phyloP scores from a whole-genome alignment of 345 rosid genomes.

The Physaria fendleri region DNA sequence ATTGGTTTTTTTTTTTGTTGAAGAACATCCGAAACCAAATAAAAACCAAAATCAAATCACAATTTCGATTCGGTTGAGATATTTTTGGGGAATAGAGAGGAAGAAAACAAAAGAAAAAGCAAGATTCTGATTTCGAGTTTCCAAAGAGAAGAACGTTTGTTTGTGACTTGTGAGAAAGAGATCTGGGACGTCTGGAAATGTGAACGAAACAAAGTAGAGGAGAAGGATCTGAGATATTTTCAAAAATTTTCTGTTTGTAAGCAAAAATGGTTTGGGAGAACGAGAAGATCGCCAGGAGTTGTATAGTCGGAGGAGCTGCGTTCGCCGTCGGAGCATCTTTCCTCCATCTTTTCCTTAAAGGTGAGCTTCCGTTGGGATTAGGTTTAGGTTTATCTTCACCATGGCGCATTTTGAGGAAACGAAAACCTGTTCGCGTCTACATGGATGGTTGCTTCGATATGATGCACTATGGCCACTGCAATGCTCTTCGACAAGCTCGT shows the following conservation, averaged over 20 bases:
- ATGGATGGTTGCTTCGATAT: slow-evolving; percentile 99
- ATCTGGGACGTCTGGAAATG: slow-evolving; percentile 23
- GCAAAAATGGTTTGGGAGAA: slow-evolving; percentile 33
- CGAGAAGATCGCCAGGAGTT: slow-evolving; percentile 36
- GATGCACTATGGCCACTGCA: slow-evolving; percentile 97
- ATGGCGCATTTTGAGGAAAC: slow-evolving; percentile 36
- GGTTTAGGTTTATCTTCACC: slow-evolving; percentile 29
- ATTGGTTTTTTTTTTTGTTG: background rate
- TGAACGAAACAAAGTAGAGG: slow-evolving; percentile 9
- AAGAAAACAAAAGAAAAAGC: background rate
- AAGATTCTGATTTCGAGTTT: slow-evolving; percentile 33
- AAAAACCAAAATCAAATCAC: background rate
- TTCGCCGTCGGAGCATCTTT: slow-evolving; percentile 41
- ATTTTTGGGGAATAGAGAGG: background rate
- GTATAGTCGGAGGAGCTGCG: slow-evolving; percentile 47
- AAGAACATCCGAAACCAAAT: background rate
- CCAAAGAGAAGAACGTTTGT: slow-evolving; percentile 24
- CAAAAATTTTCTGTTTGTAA: background rate
- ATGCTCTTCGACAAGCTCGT: slow-evolving; percentile 85
- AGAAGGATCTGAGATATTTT: slow-evolving; percentile 20
- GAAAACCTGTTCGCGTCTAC: slow-evolving; percentile 71
- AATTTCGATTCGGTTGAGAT: background rate
- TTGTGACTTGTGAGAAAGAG: too few relatives aligned
- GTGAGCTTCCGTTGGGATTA: slow-evolving; percentile 32
- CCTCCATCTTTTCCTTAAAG: slow-evolving; percentile 31